Conservation (phyloP, 495 filamentous ascomycete species). For the Pyrenula aspistea region DNA sequence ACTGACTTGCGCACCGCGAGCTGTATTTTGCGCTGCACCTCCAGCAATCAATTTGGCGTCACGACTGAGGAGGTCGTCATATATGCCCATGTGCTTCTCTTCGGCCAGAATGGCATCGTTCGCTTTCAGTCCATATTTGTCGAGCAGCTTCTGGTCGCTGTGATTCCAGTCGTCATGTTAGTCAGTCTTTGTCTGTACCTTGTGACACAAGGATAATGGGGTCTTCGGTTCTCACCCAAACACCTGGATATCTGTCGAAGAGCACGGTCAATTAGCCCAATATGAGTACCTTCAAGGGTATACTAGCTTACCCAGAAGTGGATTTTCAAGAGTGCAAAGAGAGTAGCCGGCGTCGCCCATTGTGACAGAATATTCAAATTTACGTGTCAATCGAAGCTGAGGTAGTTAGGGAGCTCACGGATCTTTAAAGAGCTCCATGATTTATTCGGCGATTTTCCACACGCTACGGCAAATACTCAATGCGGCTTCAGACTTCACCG, state of each 20-base stretch:
- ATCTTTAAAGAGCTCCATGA: no score
- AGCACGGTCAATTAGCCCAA: no score
- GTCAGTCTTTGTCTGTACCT: neutral
- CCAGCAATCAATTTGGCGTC: slow-evolving; percentile 91
- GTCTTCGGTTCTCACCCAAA: slow-evolving; percentile 40
- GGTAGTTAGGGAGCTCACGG: no score
- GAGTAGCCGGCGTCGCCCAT: slow-evolving; percentile 16
- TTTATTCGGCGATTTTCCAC: no score
- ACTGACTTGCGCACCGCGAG: slow-evolving; percentile 88
- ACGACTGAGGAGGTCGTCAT: slow-evolving; percentile 82
- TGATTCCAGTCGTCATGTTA: no score
- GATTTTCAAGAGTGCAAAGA: slow-evolving; percentile 90
- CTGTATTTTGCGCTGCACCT: slow-evolving; percentile 96
- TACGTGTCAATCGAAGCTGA: no score
- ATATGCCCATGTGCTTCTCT: slow-evolving; percentile 75
- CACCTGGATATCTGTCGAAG: slow-evolving; percentile 78
- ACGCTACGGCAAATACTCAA: no score
- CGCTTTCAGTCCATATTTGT: slow-evolving; percentile 85
- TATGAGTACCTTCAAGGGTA: no score
- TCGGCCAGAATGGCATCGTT: slow-evolving; percentile 98
- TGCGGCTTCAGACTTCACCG: no score
- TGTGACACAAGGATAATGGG: slow-evolving; percentile 1
- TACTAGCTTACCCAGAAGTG: slow-evolving; percentile 65
- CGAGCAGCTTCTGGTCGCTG: slow-evolving; percentile 58
- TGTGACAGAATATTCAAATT: no score